Conservation (phyloP, 2,329 filamentous ascomycete species). For the Xylaria sp. region DNA sequence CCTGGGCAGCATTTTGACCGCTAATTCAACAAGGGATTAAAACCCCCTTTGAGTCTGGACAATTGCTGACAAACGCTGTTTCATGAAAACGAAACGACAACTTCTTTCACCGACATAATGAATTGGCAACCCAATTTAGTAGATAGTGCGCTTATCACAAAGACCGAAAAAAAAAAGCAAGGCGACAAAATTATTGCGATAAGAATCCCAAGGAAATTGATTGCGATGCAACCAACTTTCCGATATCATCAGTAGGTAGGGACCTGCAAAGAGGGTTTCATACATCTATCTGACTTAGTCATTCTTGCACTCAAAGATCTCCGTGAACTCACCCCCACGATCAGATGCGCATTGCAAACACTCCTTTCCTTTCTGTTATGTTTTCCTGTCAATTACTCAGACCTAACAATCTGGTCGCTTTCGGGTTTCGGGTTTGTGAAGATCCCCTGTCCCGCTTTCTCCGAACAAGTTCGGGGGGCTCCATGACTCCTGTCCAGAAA, state of each 20-base stretch:
- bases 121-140: neutral
- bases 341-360: neutral
- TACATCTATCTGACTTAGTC: neutral
- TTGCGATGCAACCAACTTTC: constrained; percentile 30
- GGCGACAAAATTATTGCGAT: neutral
- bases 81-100: constrained; percentile 2
- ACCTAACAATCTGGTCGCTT: neutral
- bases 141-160: neutral
- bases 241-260: neutral
- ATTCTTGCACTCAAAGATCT: constrained; percentile 5
- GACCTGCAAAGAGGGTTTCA: constrained; percentile 5
- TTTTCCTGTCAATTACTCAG: neutral
- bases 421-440: constrained; percentile 5
- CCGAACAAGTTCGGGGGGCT: neutral
- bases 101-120: neutral
- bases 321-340: constrained; percentile 5
- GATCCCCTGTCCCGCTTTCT: neutral
- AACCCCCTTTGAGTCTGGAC: constrained; percentile 9
- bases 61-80: constrained; percentile 20
- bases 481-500: neutral
- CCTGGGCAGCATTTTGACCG: constrained; percentile 7
- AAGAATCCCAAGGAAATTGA: constrained; percentile 14
- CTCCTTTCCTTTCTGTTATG: neutral
- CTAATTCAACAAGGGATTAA: neutral
- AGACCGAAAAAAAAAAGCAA: constrained; percentile 10